phyloP scores from a whole-genome alignment of 1,284 basidiomycete species.

The Puccinia horiana region DNA sequence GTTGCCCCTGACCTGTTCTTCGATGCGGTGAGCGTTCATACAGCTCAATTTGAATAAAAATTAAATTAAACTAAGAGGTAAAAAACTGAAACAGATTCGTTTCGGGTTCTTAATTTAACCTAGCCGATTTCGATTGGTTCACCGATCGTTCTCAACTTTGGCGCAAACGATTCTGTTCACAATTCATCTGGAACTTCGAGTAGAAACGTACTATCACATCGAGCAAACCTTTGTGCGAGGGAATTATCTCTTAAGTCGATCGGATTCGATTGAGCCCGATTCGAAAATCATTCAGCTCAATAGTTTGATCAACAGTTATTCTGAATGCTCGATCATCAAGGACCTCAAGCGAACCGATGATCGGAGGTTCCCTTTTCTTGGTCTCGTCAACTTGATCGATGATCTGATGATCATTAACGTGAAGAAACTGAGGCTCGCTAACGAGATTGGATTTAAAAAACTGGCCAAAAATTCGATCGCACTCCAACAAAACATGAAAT shows the following conservation, averaged over 20 bases:
- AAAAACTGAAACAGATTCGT: not conserved
- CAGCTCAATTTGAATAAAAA: not conserved
- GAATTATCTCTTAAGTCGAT: constrained; percentile 54
- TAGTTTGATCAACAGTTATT: constrained; percentile 69
- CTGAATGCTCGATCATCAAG: constrained; percentile 70
- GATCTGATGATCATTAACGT: constrained; percentile 76
- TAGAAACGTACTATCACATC: constrained; percentile 79
- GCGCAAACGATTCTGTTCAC: constrained; percentile 83
- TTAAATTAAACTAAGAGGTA: not conserved
- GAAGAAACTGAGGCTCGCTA: constrained; percentile 71
- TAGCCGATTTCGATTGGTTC: constrained; percentile 83
- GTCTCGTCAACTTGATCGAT: constrained; percentile 83
- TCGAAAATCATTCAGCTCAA: constrained; percentile 86
- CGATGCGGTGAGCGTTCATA: constrained; percentile 20
- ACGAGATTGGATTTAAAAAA: constrained; percentile 79
- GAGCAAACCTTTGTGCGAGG: constrained; percentile 59
- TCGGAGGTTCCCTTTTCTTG: constrained; percentile 70
- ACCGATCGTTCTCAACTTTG: constrained; percentile 85
- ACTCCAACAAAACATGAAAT: constrained; percentile 87
- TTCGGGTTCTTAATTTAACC: constrained; percentile 20
- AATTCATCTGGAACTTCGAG: constrained; percentile 83
- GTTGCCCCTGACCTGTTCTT: constrained; percentile 65
- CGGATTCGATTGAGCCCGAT: constrained; percentile 83
- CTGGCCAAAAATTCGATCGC: constrained; percentile 86
- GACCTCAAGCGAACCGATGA: constrained; percentile 64